Percentiles rank a stretch among this genome's conserved stretches.
Evolutionary conservation across 2,329 filamentous ascomycete genomes (phyloP).

Genomic region (Neonectria sp.): DNA sequence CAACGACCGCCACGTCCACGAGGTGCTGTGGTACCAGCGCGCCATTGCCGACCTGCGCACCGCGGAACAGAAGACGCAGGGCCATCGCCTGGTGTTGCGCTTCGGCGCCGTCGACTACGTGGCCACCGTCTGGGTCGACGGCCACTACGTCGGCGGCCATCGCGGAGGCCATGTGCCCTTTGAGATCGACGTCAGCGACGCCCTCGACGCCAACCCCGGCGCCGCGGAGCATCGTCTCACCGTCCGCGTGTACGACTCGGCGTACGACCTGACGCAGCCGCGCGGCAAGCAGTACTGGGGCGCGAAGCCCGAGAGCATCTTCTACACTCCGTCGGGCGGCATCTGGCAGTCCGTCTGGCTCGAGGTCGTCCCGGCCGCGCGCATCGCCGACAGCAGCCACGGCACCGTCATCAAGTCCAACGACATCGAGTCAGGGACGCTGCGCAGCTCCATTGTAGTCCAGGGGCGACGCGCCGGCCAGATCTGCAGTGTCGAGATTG

Average conservation of each 20-base stretch:
- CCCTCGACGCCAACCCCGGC: conserved; percentile 47
- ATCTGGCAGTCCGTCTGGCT: conserved; percentile 73
- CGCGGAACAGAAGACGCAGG: conserved; percentile 55
- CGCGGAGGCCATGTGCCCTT: conserved; percentile 73
- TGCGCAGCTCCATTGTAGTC: conserved; percentile 67
- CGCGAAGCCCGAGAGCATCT: conserved; percentile 72
- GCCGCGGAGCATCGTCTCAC: conserved; percentile 60
- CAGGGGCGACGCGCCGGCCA: conserved; percentile 64
- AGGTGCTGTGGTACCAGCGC: conserved; percentile 78
- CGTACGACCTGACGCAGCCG: conserved; percentile 75
- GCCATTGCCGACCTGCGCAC: conserved; percentile 65
- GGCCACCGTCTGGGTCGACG: conserved; percentile 70
- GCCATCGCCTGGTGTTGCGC: conserved; percentile 64
- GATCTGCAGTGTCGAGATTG: conserved; percentile 66
- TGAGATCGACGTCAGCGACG: conserved; percentile 71
- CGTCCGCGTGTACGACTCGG: conserved; percentile 74
- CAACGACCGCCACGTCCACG: conserved; percentile 73
- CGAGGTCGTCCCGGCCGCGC: conserved; percentile 67
- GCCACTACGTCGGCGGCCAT: conserved; percentile 67
- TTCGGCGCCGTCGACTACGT: conserved; percentile 76
- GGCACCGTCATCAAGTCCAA: conserved; percentile 72
- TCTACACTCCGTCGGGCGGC: conserved; percentile 70
- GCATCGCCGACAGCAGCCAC: conserved; percentile 68
- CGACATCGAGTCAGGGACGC: conserved; percentile 65
- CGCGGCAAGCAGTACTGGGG: conserved; percentile 79